These are phyloP conservation scores for Penicillium samsonianum DNA, from an alignment of 495 filamentous ascomycete genomes.

Conservation along the genomic window DNA sequence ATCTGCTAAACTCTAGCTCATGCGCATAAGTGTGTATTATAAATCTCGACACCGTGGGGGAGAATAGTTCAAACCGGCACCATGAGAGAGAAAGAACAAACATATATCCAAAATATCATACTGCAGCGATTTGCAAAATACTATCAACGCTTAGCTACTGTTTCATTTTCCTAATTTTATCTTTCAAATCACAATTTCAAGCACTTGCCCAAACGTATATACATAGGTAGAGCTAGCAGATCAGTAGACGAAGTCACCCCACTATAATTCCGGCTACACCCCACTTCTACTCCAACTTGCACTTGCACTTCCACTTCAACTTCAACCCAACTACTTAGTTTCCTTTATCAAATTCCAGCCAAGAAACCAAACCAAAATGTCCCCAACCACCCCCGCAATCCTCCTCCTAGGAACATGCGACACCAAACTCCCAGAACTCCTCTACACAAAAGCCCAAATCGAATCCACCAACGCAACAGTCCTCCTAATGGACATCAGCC, in stretches of 20 bases:
- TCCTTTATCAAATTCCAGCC: background rate
- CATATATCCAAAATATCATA: too few relatives aligned
- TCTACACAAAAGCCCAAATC: conserved; percentile 56
- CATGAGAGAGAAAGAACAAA: too few relatives aligned
- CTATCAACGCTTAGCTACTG: too few relatives aligned
- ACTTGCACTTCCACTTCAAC: background rate
- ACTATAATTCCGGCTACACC: too few relatives aligned
- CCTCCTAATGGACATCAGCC: conserved; percentile 59
- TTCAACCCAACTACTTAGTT: background rate
- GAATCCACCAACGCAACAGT: conserved; percentile 36
- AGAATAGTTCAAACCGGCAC: background rate
- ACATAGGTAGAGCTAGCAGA: too few relatives aligned
- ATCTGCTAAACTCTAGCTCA: background rate
- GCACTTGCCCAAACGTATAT: too few relatives aligned
- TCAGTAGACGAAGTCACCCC: too few relatives aligned
- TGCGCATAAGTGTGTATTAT: background rate
- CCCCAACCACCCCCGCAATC: conserved; percentile 41
- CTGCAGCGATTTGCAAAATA: too few relatives aligned
- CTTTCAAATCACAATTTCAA: too few relatives aligned
- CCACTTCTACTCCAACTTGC: too few relatives aligned
- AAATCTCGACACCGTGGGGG: too few relatives aligned
- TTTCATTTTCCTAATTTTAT: too few relatives aligned
- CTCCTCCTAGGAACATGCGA: conserved; percentile 67
- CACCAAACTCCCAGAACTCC: conserved; percentile 63
- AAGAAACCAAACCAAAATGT: conserved; percentile 7